Evolutionary conservation across 805 yeast genomes (phyloP), one percentile per base, ranked within the genome.

Genomic region (Wilhelminamyces savonicus): DNA sequence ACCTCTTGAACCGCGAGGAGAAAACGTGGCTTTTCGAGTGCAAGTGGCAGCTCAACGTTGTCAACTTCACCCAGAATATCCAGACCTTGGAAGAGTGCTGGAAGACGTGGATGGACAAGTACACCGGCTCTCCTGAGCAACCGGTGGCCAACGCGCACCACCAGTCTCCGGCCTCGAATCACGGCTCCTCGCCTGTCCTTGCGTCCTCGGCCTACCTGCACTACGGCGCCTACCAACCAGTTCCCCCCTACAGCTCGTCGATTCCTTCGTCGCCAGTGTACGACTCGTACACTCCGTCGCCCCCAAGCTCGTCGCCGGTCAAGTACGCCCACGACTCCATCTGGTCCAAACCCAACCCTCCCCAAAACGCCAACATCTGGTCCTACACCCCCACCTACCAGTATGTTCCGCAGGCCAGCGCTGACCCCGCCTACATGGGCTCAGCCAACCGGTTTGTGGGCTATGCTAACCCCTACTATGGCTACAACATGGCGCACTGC

Each of bases 1-100:
- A 49, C 2, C 56, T 69, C 21, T 68, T 90, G 39, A 86, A 88
- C 47, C 46, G 52, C 12, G 60, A 75, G 37, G 98, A 90, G 62
- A 72, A 71, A 31, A 64, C 61, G 26, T 90, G 94, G 90, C 66
- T 85, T 36, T 45, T 50, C 7, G 63, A 66, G 20, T 66, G 79
- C 29, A 59, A 74, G 36, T 81, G 86, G 84, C 69, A 65, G 45
- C 58, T 81, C 32, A 62, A 54, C 36, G 66, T 60, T 3, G 66
- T 59, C 21, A 49, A 51, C 28, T 62, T 56, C 36, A 63, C 55
- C 35, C 35, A 46, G 16, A 64, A 65, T 42, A 59, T 64, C 27
- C 34, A 48, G 18, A 62, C 66, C 11, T 53, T 65, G 40, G 67
- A 63, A 39, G 65, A 63, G 37, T 65, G 70, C 37, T 65, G 70